A percentile compares a stretch with the other conserved stretches of the same genome.
phyloP scores from a whole-genome alignment of 2,329 filamentous ascomycete genomes.

The Fragosphaeria purpurea region DNA sequence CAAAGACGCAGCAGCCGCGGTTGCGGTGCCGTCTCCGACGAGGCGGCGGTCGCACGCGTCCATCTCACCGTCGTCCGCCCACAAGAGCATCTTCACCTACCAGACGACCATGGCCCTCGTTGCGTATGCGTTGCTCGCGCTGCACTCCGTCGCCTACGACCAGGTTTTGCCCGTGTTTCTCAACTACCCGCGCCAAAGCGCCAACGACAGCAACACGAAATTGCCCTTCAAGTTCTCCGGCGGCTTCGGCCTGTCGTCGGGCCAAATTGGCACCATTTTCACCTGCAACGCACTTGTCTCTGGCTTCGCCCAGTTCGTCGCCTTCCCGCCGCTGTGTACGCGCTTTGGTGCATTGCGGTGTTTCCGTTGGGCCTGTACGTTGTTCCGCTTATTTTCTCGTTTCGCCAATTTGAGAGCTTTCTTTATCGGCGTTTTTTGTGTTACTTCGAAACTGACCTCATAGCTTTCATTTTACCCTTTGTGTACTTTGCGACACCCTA shows the following conservation, averaged over 20 bases:
- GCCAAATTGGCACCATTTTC: slow-evolving; percentile 75
- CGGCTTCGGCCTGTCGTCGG: slow-evolving; percentile 65
- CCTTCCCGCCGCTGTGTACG: slow-evolving; percentile 69
- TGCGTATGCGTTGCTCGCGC: slow-evolving; percentile 68
- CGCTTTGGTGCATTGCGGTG: slow-evolving; percentile 65
- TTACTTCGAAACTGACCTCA: neutral
- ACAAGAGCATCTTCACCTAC: slow-evolving; percentile 19
- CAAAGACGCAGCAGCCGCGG: neutral
- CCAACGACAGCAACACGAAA: slow-evolving; percentile 44
- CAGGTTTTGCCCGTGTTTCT: slow-evolving; percentile 84
- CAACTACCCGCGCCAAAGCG: slow-evolving; percentile 55
- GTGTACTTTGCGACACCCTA: slow-evolving; percentile 78
- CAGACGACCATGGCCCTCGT: slow-evolving; percentile 38
- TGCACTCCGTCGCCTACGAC: slow-evolving; percentile 78
- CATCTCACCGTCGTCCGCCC: neutral
- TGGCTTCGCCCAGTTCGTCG: slow-evolving; percentile 72
- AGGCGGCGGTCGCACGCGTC: neutral
- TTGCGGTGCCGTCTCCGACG: neutral
- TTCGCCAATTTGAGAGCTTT: too few relatives aligned
- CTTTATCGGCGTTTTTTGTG: neutral
- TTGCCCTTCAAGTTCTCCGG: slow-evolving; percentile 75
- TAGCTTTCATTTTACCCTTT: slow-evolving; percentile 57
- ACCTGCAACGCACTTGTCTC: slow-evolving; percentile 72
- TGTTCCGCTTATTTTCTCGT: neutral
- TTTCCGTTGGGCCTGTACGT: slow-evolving; percentile 51